phyloP scores from a whole-genome alignment of 2,329 filamentous ascomycete genomes.

The Xylariaceae sp. region DNA sequence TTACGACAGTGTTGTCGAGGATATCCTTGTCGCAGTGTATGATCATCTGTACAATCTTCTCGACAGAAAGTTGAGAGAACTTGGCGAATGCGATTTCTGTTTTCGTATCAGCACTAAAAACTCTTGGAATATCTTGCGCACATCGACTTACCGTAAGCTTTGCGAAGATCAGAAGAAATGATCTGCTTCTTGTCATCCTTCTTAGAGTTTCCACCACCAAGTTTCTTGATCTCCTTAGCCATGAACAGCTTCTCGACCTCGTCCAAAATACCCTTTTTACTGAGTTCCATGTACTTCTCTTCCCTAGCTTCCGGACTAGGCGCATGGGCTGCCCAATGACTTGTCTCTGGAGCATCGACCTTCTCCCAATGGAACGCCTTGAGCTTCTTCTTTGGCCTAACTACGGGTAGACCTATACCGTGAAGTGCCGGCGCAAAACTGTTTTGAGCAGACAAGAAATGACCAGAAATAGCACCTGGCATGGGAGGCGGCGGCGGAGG shows the following conservation, averaged over 20 bases:
- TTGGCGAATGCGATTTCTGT: slow-evolving; percentile 85
- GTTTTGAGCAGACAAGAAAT: slow-evolving; percentile 65
- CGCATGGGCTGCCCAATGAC: slow-evolving; percentile 84
- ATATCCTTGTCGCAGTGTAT: slow-evolving; percentile 91
- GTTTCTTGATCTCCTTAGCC: slow-evolving; percentile 90
- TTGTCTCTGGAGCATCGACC: slow-evolving; percentile 85
- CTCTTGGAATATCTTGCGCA: not conserved
- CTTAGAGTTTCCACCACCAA: slow-evolving; percentile 66
- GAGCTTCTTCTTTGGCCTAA: slow-evolving; percentile 96
- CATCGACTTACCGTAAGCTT: slow-evolving; percentile 64
- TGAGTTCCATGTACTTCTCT: slow-evolving; percentile 91
- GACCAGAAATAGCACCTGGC: slow-evolving; percentile 65
- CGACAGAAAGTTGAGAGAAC: slow-evolving; percentile 76
- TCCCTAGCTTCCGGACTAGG: slow-evolving; percentile 85
- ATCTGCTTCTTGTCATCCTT: slow-evolving; percentile 97
- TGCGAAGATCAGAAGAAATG: slow-evolving; percentile 83
- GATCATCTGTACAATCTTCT: slow-evolving; percentile 85
- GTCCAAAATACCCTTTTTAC: slow-evolving; percentile 89
- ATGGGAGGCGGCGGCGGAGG: slow-evolving; percentile 54
- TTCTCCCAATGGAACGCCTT: slow-evolving; percentile 99
- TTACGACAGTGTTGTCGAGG: slow-evolving; percentile 81
- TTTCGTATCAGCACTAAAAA: slow-evolving; percentile 29
- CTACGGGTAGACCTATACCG: slow-evolving; percentile 67
- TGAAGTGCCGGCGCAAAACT: slow-evolving; percentile 50
- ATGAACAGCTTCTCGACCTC: slow-evolving; percentile 97